Evolutionary conservation across 148 eudicot genomes (phyloP), one percentile per base, ranked within the genome.

Genomic region (Rheum nobile): DNA sequence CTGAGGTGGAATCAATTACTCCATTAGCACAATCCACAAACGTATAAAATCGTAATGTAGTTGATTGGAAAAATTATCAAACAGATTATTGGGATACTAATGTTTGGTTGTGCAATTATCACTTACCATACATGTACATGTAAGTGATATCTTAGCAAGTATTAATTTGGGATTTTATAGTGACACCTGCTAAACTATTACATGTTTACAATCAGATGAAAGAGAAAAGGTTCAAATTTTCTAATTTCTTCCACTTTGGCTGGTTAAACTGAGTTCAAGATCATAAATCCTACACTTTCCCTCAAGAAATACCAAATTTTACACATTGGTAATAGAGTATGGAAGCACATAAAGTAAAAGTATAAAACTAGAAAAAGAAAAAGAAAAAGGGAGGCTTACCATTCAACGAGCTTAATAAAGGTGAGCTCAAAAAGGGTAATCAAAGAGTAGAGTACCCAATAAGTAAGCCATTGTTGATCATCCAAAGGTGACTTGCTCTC

Each of bases 401-500:
- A 91, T 79, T 91, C 96, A 80, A 95, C 83, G 55, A 90, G 80
- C 74, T 79, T 87, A 47, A 90, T 83, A 80, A 91, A 95, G 34
- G 99, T 95, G 50, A 95, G 92, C 87, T 95, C 97, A 46, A 91
- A 85, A 65, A 95, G 94, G 26, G 99, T 88, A 41, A 91, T 91
- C 84, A 91, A 79, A 1, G 99, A 95, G 77, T 95, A 95, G 50
- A 95, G 82, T 75, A 95, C 81, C 99, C 99, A 95, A 79, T 95
- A 95, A 13, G 99, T 95, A 52, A 95, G 96, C 99, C 98, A 95
- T 71, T 95, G 97, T 72, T 88, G 91, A 77, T 95, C 97, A 73
- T 95, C 97, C 39, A 81, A 79, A 17, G 90, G 80, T 19, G 97
- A 91, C 80, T 84, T 91, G 47, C 86, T 88, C 86, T 95, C 99